Conservation (phyloP, 768 basidiomycete species). For the Phylloporus rhodoxanthus region DNA sequence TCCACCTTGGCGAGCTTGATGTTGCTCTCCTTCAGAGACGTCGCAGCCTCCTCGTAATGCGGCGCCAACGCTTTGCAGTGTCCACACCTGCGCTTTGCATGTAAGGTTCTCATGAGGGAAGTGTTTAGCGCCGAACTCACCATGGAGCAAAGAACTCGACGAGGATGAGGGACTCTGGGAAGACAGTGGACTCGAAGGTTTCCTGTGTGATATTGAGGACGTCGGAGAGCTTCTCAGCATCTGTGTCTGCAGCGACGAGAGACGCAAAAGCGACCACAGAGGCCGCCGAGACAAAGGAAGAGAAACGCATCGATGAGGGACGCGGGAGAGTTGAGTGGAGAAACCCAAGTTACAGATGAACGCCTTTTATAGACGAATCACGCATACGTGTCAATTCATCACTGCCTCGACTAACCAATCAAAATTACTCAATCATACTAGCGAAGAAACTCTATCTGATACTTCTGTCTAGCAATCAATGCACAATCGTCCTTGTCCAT, state of each 20-base stretch:
- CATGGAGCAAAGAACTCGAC: constrained; percentile 96
- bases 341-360: background rate
- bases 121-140: constrained; percentile 32
- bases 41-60: constrained; percentile 91
- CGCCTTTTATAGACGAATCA: constrained; percentile 19
- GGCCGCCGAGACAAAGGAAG: constrained; percentile 41
- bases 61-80: constrained; percentile 96
- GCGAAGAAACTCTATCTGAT: background rate
- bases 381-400: constrained; percentile 30
- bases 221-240: constrained; percentile 51
- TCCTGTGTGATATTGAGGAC: constrained; percentile 70
- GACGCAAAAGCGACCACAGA: constrained; percentile 52
- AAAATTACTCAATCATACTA: background rate
- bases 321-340: constrained; percentile 2
- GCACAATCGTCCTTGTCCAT: background rate
- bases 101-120: background rate
- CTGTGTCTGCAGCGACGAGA: constrained; percentile 43
- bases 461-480: background rate
- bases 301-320: constrained; percentile 56
- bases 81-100: constrained; percentile 60
- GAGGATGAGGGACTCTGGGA: constrained; percentile 66
- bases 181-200: constrained; percentile 63
- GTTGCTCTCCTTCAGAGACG: constrained; percentile 79
- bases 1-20: constrained; percentile 96
- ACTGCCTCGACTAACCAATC: background rate